Percentiles rank a stretch among this genome's conserved stretches.
Evolutionary conservation across 2,329 filamentous ascomycete species (phyloP).

Genomic region (Teratosphaeria nubilosa): DNA sequence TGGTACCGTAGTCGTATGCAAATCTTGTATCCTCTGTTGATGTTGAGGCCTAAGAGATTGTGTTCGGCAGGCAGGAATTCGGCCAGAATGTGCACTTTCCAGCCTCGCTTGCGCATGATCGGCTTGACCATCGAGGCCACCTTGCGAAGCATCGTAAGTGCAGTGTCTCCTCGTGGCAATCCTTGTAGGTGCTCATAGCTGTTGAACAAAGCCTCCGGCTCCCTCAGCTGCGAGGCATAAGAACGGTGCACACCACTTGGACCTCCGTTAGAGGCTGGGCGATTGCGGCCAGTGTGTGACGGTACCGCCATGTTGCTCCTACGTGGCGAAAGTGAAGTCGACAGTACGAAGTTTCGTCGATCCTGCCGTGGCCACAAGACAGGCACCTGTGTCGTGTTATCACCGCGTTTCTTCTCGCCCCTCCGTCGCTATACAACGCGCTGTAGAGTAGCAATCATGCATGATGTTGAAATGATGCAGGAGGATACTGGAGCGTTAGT

Average conservation of each 20-base stretch:
- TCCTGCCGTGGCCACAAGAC: neutral
- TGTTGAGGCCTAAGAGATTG: slow-evolving; percentile 70
- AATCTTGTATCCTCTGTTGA: slow-evolving; percentile 67
- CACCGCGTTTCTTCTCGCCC: too few species aligned
- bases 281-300: slow-evolving; percentile 13
- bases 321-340: neutral
- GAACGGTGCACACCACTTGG: slow-evolving; percentile 24
- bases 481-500: neutral
- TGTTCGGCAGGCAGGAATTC: slow-evolving; percentile 74
- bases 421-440: neutral
- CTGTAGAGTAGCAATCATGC: neutral
- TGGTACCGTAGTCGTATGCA: slow-evolving; percentile 72
- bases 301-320: neutral
- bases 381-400: neutral
- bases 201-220: slow-evolving; percentile 39
- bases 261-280: slow-evolving; percentile 17
- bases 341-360: neutral
- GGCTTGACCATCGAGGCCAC: slow-evolving; percentile 85
- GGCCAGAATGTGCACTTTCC: slow-evolving; percentile 66
- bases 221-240: slow-evolving; percentile 29
- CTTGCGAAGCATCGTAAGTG: slow-evolving; percentile 57
- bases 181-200: slow-evolving; percentile 41
- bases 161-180: slow-evolving; percentile 34
- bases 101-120: slow-evolving; percentile 79
- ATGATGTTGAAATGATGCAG: neutral